Conservation (phyloP, 805 yeast species). For the Hermanozyma aechmeae region DNA sequence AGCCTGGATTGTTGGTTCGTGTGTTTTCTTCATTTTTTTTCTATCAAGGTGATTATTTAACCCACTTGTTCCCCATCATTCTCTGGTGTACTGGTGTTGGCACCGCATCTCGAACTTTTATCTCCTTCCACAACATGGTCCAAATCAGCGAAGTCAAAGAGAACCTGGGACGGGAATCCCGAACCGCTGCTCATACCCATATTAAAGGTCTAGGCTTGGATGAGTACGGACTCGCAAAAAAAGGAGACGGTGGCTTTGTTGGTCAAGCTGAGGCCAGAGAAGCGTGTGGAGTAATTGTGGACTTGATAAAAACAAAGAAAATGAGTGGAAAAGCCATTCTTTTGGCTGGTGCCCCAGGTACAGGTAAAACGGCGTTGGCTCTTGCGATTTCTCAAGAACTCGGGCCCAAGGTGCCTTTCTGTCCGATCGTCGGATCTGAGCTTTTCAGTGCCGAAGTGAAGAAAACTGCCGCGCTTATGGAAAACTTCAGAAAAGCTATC, state of each 20-base stretch:
- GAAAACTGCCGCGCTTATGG: constrained; percentile 94
- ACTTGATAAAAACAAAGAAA: constrained; percentile 81
- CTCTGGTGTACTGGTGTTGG: constrained; percentile 1
- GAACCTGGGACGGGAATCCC: constrained; percentile 38
- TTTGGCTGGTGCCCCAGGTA: constrained; percentile 96
- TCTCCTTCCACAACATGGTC: constrained; percentile 40
- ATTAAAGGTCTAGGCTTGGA: constrained; percentile 92
- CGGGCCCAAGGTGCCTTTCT: constrained; percentile 96
- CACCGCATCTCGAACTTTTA: background rate
- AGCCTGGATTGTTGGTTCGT: too few relatives aligned
- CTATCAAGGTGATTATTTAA: too few relatives aligned
- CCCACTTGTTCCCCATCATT: too few relatives aligned
- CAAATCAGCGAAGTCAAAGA: constrained; percentile 72
- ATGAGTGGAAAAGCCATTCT: constrained; percentile 95
- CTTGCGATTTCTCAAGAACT: constrained; percentile 91
- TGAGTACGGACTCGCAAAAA: constrained; percentile 78
- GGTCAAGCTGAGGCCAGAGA: constrained; percentile 72
- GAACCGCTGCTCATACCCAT: constrained; percentile 96
- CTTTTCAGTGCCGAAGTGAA: constrained; percentile 92
- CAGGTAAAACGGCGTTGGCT: constrained; percentile 97
- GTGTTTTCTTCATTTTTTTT: too few relatives aligned
- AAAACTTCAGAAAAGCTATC: constrained; percentile 91
- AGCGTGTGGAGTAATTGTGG: constrained; percentile 93
- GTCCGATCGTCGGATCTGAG: constrained; percentile 94
- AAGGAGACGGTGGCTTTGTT: constrained; percentile 81